Evolutionary conservation across 1,139 yeast species (phyloP).

Genomic region (Suhomyces bokatorum): DNA sequence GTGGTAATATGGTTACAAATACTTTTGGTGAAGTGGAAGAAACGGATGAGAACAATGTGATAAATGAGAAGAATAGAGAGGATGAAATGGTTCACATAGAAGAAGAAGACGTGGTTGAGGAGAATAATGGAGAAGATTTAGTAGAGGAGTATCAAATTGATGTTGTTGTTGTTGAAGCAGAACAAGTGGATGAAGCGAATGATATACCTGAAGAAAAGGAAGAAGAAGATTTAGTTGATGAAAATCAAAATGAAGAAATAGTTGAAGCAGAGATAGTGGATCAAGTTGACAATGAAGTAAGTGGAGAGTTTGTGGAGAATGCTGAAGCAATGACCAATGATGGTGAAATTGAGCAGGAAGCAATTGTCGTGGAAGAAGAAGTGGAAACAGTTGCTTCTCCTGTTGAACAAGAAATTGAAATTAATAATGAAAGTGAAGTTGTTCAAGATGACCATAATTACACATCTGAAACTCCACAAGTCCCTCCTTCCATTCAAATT

Average conservation of each 20-base stretch:
- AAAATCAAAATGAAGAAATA: background rate
- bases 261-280: background rate
- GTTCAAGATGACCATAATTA: background rate
- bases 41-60: too few species aligned
- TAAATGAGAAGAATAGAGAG: too few species aligned
- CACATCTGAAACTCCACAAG: too few species aligned
- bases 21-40: too few species aligned
- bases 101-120: background rate
- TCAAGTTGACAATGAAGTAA: too few species aligned
- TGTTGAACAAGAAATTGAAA: background rate
- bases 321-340: background rate
- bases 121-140: background rate
- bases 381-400: background rate
- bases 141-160: background rate
- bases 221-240: background rate
- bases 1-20: too few species aligned
- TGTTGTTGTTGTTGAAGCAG: background rate
- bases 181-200: background rate
- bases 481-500: background rate
- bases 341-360: background rate
- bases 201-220: background rate
- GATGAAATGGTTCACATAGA: background rate
- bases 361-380: background rate
- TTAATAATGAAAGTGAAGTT: background rate
- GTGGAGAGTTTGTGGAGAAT: too few species aligned